A percentile compares a stretch with the other conserved stretches of the same genome.
Conservation (phyloP, 2,329 filamentous ascomycete genomes). For the Hypoxylon sp. region DNA sequence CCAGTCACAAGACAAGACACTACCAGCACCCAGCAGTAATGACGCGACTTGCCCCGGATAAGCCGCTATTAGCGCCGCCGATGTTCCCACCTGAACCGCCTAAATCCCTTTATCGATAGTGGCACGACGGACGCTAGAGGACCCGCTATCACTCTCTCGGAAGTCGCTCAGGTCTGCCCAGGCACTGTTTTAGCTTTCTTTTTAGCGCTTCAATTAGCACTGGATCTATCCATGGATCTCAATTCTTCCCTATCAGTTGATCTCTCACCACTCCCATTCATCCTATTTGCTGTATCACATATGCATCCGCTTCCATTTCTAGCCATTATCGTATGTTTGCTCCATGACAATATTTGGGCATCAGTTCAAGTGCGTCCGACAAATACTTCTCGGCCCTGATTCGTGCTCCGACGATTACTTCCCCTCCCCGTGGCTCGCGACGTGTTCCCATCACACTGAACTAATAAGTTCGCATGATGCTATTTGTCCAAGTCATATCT, state of each 20-base stretch:
- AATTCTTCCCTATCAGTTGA: neutral
- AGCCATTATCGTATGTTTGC: conserved; percentile 18
- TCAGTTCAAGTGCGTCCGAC: conserved; percentile 27
- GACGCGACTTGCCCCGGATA: conserved; percentile 37
- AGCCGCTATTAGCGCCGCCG: conserved; percentile 31
- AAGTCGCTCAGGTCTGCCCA: neutral
- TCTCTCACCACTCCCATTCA: conserved; percentile 19
- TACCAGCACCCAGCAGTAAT: conserved; percentile 27
- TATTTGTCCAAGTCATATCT: conserved; percentile 26
- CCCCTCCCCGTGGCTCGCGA: conserved; percentile 17
- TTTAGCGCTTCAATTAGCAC: conserved; percentile 1
- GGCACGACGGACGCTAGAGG: conserved; percentile 5
- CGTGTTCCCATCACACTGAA: conserved; percentile 25
- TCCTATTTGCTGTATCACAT: conserved; percentile 12
- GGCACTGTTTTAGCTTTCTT: neutral
- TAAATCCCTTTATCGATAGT: conserved; percentile 24
- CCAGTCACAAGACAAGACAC: conserved; percentile 35
- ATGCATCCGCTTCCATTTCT: conserved; percentile 1
- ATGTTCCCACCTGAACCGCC: conserved; percentile 2
- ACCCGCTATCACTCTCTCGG: conserved; percentile 5
- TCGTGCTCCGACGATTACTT: conserved; percentile 21
- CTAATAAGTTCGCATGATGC: conserved; percentile 13
- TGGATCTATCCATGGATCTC: too few relatives aligned
- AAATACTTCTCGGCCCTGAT: conserved; percentile 26
- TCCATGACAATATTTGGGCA: conserved; percentile 31